Base-by-base conservation (phyloP, 2,329 filamentous ascomycete genomes). In the Scytalidium lignicola region DNA sequence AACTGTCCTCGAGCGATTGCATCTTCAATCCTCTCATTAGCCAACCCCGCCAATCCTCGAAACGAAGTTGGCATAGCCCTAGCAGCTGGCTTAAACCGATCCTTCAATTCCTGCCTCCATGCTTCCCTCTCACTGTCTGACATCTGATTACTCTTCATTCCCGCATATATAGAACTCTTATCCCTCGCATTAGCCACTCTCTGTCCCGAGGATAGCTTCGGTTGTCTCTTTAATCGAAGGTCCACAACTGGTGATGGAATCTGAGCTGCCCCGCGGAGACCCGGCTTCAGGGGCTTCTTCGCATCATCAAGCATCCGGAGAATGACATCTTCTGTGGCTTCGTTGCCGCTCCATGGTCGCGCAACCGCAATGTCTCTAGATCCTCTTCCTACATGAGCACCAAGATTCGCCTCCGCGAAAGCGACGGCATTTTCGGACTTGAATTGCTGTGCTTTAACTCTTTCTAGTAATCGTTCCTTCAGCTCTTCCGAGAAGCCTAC, bases 1-100 rank as follows among this genome's bases (percentile, higher is more conserved):
- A 99, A 97, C 64, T 96, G 88, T 0, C 93, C 93, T 26, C 90
- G 75, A 1, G 90, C 86, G 61, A 97, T 96, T 5, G 93, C 93
- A 63, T 96, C 86, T 65, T 96, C 92, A 52, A 99, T 97, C 19
- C 86, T 74, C 68, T 96, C 85, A 64, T 97, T 96, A 1, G 93
- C 93, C 45, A 97, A 69, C 0, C 87, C 87, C 3, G 86, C 79
- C 13, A 99, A 72, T 0, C 91, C 93, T 28, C 86, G 79, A 1
- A 97, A 71, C 0, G 88, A 83, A 49, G 83, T 86, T 1, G 91
- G 89, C 67, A 95, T 79, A 0, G 82, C 74, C 43, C 90, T 78
- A 2, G 83, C 86, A 1, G 77, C 80, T 0, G 91, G 84, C 15
- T 79, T 73, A 58, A 97, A 96, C 1, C 91, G 79, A 50, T 95